Base-by-base conservation (phyloP, 768 basidiomycete species). In the Candolleomyces efflorescens region DNA sequence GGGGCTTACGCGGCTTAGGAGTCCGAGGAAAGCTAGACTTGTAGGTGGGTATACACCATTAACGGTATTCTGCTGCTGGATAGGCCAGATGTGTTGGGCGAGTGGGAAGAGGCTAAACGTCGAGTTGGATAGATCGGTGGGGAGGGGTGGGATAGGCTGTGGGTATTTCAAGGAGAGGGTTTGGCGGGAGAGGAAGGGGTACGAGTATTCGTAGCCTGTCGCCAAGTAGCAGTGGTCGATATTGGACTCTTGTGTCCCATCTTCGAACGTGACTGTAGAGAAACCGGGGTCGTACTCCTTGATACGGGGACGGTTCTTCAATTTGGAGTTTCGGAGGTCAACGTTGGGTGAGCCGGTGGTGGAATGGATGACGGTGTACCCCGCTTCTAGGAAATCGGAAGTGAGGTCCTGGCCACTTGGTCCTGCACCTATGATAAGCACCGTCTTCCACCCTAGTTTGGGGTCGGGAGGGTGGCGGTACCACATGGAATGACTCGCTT, bases 351-450 rank as follows among this genome's bases (percentile, higher is more conserved):
- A 72, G 1, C 69, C 76, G 1, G 78, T 71, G 22, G 78, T 67
- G 18, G 89, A 86, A 60, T 85, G 83, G 46, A 90, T 73, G 58
- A 91, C 76, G 10, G 70, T 76, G 9, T 63, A 68, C 3, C 75
- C 76, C 1, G 69, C 65, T 3, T 69, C 64, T 57, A 73, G 65
- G 72, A 92, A 74, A 58, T 91, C 90, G 3, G 76, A 65, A 49
- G 77, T 70, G 63, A 93, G 83, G 60, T 94, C 92, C 11, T 61
- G 71, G 2, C 89, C 90, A 50, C 88, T 91, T 0, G 90, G 87
- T 1, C 85, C 85, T 22, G 67, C 74, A 2, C 81, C 80, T 7
- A 82, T 73, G 15, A 82, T 73, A 5, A 83, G 68, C 3, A 83
- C 70, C 1, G 65, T 75, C n/a, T 71, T 60, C 41, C 17, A 43